Evolutionary conservation across 176 grass and related monocot species (phyloP).

Genomic region (Calamus simplicifolius): DNA sequence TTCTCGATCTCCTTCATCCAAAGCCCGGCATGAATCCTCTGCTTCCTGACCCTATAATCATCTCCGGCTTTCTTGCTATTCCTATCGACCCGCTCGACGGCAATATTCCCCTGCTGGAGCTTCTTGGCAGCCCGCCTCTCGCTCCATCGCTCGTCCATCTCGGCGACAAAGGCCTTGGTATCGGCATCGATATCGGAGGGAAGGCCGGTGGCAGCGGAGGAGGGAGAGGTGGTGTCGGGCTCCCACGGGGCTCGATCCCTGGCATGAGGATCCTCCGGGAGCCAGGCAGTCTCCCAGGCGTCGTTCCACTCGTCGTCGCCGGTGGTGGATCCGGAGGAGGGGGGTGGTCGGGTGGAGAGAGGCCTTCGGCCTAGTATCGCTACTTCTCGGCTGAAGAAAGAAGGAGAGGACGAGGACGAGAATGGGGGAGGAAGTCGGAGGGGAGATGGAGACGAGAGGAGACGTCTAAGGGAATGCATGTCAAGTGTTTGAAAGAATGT

Average conservation of each 20-base stretch:
- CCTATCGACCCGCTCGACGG: slow-evolving; percentile 15
- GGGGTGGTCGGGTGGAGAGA: slow-evolving; percentile 3
- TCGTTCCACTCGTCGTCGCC: slow-evolving; percentile 92
- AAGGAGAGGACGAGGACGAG: slow-evolving; percentile 1
- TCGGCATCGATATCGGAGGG: slow-evolving; percentile 60
- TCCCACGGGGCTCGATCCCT: slow-evolving; percentile 18
- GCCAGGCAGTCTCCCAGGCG: slow-evolving; percentile 96
- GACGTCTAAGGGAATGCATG: slow-evolving; percentile 49
- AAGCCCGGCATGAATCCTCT: slow-evolving; percentile 70
- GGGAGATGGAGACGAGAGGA: slow-evolving; percentile 13
- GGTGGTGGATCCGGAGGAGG: slow-evolving; percentile 4
- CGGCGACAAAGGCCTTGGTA: slow-evolving; percentile 79
- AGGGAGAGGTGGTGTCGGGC: not conserved
- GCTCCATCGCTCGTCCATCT: slow-evolving; percentile 88
- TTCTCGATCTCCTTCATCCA: slow-evolving; percentile 98
- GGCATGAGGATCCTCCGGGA: slow-evolving; percentile 45
- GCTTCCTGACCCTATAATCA: slow-evolving; percentile 86
- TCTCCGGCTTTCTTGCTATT: slow-evolving; percentile 37
- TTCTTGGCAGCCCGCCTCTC: slow-evolving; percentile 41
- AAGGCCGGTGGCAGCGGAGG: slow-evolving; percentile 3
- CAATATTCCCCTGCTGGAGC: not conserved
- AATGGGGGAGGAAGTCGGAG: slow-evolving; percentile 5
- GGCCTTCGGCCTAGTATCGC: not conserved
- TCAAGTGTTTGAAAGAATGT: slow-evolving; percentile 56
- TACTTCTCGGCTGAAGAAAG: not conserved